Percentiles rank a stretch among this genome's conserved stretches.
These are phyloP conservation scores for Aspergillus neotritici DNA, from an alignment of 2,329 filamentous ascomycete genomes.

Conservation along the genomic window DNA sequence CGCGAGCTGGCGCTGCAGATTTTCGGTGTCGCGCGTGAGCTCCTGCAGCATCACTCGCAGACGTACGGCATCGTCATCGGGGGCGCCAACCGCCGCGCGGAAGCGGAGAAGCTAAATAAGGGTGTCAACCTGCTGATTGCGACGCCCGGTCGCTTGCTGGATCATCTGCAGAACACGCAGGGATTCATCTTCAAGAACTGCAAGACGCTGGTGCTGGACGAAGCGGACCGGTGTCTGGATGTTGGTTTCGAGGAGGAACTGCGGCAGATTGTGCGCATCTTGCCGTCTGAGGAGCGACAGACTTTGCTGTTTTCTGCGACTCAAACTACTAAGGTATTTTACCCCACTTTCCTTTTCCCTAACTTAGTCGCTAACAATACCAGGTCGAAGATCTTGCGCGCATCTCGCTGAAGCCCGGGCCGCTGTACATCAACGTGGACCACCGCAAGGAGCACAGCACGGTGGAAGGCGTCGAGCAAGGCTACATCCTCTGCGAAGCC, in stretches of 20 bases:
- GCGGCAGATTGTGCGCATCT: constrained; percentile 89
- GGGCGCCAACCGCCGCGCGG: constrained; percentile 81
- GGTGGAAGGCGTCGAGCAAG: constrained; percentile 89
- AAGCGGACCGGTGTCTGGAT: constrained; percentile 93
- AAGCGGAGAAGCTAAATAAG: constrained; percentile 89
- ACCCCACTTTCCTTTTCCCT: too few species aligned
- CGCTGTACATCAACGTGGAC: constrained; percentile 96
- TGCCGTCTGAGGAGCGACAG: constrained; percentile 80
- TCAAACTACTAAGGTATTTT: constrained; percentile 73
- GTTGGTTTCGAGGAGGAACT: constrained; percentile 99
- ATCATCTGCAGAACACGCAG: constrained; percentile 89
- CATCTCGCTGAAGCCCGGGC: constrained; percentile 84
- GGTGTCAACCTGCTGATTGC: constrained; percentile 93
- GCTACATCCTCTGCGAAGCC: constrained; percentile 87
- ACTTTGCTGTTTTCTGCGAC: constrained; percentile 99
- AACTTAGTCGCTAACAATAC: too few species aligned
- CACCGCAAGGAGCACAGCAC: constrained; percentile 84
- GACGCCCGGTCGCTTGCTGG: constrained; percentile 84
- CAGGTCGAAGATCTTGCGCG: constrained; percentile 85
- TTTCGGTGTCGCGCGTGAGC: constrained; percentile 86
- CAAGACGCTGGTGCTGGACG: constrained; percentile 76
- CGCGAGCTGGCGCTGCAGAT: constrained; percentile 93
- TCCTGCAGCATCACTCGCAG: constrained; percentile 89
- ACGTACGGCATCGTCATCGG: constrained; percentile 96
- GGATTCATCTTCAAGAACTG: constrained; percentile 89